These are phyloP conservation scores for Pichia heedii DNA, from an alignment of 805 yeast genomes.

Conservation along the genomic window DNA sequence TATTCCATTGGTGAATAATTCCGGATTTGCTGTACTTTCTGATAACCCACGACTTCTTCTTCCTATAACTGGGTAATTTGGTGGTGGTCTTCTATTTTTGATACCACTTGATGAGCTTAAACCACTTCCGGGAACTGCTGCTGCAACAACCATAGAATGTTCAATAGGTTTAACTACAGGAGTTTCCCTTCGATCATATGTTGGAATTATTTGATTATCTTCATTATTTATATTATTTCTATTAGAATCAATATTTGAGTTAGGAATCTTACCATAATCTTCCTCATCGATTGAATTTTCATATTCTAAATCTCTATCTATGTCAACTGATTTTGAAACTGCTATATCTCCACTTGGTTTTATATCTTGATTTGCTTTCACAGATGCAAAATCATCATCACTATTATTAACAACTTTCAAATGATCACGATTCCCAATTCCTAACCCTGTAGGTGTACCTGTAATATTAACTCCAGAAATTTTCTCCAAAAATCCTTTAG, in stretches of 20 bases:
- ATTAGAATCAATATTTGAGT: too few species aligned
- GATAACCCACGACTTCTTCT: constrained; percentile 32
- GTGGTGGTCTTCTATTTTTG: constrained; percentile 30
- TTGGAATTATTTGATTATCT: background rate
- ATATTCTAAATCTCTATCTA: background rate
- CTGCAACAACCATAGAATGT: constrained; percentile 19
- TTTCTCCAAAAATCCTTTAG: background rate
- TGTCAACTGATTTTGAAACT: too few species aligned
- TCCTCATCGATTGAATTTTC: background rate
- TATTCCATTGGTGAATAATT: constrained; percentile 17
- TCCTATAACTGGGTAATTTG: constrained; percentile 29
- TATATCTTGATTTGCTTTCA: too few species aligned
- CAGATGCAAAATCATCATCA: background rate
- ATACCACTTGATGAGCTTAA: background rate
- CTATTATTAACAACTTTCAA: constrained; percentile 3
- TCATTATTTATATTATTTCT: background rate
- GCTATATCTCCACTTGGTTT: too few species aligned
- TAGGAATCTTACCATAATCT: too few species aligned
- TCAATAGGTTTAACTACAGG: constrained; percentile 26
- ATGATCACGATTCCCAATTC: background rate
- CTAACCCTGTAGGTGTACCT: constrained; percentile 4
- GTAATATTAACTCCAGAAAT: background rate
- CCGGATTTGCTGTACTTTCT: constrained; percentile 25
- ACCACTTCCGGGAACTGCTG: constrained; percentile 11
- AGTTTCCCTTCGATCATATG: constrained; percentile 33